phyloP scores from a whole-genome alignment of 2,329 filamentous ascomycete genomes.

The Penicillium glabrum region DNA sequence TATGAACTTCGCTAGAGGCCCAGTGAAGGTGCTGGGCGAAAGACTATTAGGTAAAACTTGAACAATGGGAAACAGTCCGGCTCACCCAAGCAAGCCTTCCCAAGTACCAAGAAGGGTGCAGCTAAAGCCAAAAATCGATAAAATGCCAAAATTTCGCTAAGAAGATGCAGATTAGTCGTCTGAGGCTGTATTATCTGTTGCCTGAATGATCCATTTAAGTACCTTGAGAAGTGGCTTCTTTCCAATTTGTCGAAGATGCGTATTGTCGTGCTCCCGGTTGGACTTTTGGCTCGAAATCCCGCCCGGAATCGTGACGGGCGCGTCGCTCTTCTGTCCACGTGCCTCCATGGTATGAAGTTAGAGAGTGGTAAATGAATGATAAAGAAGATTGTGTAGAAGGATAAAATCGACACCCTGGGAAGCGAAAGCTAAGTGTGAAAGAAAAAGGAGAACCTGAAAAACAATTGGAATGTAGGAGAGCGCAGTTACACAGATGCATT shows the following conservation, averaged over 20 bases:
- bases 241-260: constrained; percentile 2
- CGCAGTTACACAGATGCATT: too few relatives aligned
- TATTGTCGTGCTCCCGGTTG: not conserved
- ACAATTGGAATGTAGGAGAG: too few relatives aligned
- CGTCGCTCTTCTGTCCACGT: not conserved
- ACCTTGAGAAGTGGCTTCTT: constrained; percentile 9
- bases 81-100: constrained; percentile 41
- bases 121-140: constrained; percentile 43
- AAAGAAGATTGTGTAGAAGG: too few relatives aligned
- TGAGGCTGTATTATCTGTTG: too few relatives aligned
- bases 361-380: too few relatives aligned
- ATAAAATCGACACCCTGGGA: too few relatives aligned
- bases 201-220: not conserved
- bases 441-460: too few relatives aligned
- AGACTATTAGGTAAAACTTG: not conserved
- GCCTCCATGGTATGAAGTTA: too few relatives aligned
- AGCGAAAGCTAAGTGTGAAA: too few relatives aligned
- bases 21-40: constrained; percentile 15
- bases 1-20: constrained; percentile 21
- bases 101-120: constrained; percentile 42
- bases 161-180: not conserved
- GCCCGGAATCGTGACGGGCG: not conserved
- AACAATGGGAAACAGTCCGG: not conserved
- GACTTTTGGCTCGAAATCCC: not conserved
- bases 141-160: constrained; percentile 41